Base-by-base conservation (phyloP, 805 yeast species). In the Jamesozyma hellenica region DNA sequence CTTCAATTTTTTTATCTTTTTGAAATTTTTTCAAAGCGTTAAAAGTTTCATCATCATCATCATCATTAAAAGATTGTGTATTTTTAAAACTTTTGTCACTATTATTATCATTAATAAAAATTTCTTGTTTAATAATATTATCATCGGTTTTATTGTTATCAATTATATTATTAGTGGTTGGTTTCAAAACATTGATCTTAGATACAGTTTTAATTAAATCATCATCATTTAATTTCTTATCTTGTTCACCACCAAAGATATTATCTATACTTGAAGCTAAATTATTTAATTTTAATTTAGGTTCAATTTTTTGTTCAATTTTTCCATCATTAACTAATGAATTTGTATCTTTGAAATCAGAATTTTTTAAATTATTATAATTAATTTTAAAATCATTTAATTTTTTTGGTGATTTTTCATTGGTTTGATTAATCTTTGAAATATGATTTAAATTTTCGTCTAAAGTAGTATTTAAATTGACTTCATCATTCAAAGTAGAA, bases 181-280 rank as follows among this genome's bases (percentile, higher is more conserved):
- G 11, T 6, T 27, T n/a, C 5, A n/a, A 12, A 27, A 4, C 28
- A 21, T 8, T n/a, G n/a, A n/a, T n/a, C n/a, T n/a, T 8, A 21
- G 23, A 21, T 6, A 21, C 15, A 29, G 32, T 9, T 12, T 31
- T 31, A 11, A 31, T 31, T 18, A 31, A 18, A 31, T 31, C 47
- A 45, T 59, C 35, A 16, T 35, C 39, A n/a, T 35, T 40, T 6
- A 21, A 21, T 6, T 8, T 21, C 2, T 26, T 27, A 11, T 25
- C 18, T 3, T 32, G 19, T 11, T 19, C 57, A 38, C 53, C 52
- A 4, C 60, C 55, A 28, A 61, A 43, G 12, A 61, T 58, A 35
- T 52, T 54, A 10, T 46, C 42, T 1, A 59, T 55, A 5, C 60
- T 53, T 12, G 25, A 21, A 5, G 42, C 25, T 23, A 33, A 23